Evolutionary conservation across 2,329 filamentous ascomycete species (phyloP), one percentile per base, ranked within the genome.

Genomic region (Microascus cirrosus): DNA sequence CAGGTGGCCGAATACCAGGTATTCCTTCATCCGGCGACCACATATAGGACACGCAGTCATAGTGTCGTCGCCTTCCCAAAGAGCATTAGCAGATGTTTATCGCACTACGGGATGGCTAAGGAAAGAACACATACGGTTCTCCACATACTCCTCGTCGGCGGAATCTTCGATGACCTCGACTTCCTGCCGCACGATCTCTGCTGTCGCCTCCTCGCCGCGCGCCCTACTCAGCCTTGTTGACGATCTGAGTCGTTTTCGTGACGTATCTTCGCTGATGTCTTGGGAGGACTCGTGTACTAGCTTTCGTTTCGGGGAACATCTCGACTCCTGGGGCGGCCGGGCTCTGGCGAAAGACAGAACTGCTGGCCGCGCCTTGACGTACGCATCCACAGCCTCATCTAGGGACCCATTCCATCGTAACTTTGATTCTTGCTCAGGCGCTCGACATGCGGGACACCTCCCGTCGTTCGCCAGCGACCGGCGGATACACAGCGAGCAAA

Each of bases 401-500:
- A 97, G 76, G 0, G 87, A 85, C 80, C 86, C 89, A 69, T 97
- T 97, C 53, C 86, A 86, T 59, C 91, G 81, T 63, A 99, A 69
- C 69, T 90, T 94, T 60, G 90, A 80, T 68, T 93, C 90, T 69
- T 96, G 91, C 63, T 95, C 90, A 1, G 77, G 71, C 6, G 82
- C 76, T 56, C 90, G 85, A 71, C 94, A 99, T 1, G 90, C 77
- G 0, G 94, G 94, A 65, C 94, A 99, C 71, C 88, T 91, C 10
- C 90, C 89, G 63, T 96, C 91, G 35, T 82, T 80, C 2, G 86
- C 86, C 1, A 99, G 79, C 60, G 89, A 90, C 61, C 92, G 81
- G 34, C 94, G 87, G 69, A 99, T 97, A 70, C 94, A 99, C 57
- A 95, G 75, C 7, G 93, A 96, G 77, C 94, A 99, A 68, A 99